phyloP scores from a whole-genome alignment of 129 eudicot species.

The Scalesia atractyloides region DNA sequence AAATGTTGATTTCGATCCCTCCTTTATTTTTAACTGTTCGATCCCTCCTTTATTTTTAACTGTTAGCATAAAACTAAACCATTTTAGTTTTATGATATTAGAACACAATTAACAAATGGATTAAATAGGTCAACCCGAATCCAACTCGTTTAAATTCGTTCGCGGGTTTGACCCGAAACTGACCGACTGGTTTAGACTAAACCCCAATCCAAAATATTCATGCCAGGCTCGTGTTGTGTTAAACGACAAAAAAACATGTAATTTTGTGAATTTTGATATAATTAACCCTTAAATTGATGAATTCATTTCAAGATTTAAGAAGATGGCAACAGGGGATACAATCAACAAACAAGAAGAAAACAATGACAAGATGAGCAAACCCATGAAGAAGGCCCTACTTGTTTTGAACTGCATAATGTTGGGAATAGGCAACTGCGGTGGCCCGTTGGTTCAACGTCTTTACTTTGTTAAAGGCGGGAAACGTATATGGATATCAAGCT shows the following conservation, averaged over 20 bases:
- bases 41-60: too few relatives aligned
- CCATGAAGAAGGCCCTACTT: constrained; percentile 36
- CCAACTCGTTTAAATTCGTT: too few relatives aligned
- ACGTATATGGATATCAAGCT: constrained; percentile 52
- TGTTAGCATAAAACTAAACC: too few relatives aligned
- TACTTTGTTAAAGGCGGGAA: constrained; percentile 52
- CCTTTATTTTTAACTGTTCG: too few relatives aligned
- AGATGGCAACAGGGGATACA: constrained; percentile 32
- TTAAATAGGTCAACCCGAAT: too few relatives aligned
- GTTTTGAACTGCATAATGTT: constrained; percentile 39
- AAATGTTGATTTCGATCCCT: too few relatives aligned
- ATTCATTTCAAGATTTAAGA: constrained; percentile 5
- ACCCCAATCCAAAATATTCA: too few relatives aligned
- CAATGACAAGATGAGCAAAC: constrained; percentile 34
- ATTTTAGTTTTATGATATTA: too few relatives aligned
- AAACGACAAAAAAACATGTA: background rate
- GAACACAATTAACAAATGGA: too few relatives aligned
- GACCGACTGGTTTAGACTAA: too few relatives aligned
- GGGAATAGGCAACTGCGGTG: constrained; percentile 48
- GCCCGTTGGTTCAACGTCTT: constrained; percentile 46
- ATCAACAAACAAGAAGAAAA: constrained; percentile 13
- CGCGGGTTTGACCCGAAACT: too few relatives aligned
- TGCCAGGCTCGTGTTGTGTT: too few relatives aligned
- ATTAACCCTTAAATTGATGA: background rate
- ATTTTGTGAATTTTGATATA: background rate